Base-by-base conservation (phyloP, 164 flowering plant species). In the Nelumbo lutea region DNA sequence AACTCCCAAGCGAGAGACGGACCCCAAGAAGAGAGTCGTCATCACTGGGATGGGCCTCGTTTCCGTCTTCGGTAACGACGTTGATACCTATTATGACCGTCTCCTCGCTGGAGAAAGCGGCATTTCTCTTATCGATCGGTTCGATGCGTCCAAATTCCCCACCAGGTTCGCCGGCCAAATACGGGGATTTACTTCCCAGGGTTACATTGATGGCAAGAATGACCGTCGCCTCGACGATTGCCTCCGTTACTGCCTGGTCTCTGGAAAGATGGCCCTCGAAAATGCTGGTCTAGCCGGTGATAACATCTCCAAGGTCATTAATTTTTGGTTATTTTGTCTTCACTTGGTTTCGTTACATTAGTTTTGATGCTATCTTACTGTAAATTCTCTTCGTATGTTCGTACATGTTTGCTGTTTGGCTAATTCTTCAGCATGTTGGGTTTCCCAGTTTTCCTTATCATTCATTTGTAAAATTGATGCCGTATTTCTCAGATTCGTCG, bases 141-240 rank as follows among this genome's bases (percentile, higher is more conserved):
- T 93, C 59, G 98, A 93, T 67, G 95, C 96, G 3, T 87, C 95
- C n/a, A 87, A 87, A 58, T 93, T 93, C 51, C 98, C 98, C 2
- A 93, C 98, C 9, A 73, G 96, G 3, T 93, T 93, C 69, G 98
- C 79, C 1, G 98, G 98, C 3, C 96, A 93, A 90, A 93, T 93
- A 78, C 88, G 89, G 6, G 90, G 87, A 9, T 93, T 93, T 61
- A 53, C 11, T 2, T 68, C 93, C 3, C 77, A 85, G 6, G 98
- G 96, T 1, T 90, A 87, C 66, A 90, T 93, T 66, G 98, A 93
- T 68, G 93, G 90, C 3, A 93, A 93, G 84, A 90, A 89, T 64
- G 98, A 93, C 61, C 73, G 97, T 14, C 75, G 97, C 13, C 86
- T 93, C 46, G 98, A 90, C 59, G 96, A 93, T 79, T 89, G 88